Conservation (phyloP, 2,329 filamentous ascomycete species). For the Microdochium paspali region DNA sequence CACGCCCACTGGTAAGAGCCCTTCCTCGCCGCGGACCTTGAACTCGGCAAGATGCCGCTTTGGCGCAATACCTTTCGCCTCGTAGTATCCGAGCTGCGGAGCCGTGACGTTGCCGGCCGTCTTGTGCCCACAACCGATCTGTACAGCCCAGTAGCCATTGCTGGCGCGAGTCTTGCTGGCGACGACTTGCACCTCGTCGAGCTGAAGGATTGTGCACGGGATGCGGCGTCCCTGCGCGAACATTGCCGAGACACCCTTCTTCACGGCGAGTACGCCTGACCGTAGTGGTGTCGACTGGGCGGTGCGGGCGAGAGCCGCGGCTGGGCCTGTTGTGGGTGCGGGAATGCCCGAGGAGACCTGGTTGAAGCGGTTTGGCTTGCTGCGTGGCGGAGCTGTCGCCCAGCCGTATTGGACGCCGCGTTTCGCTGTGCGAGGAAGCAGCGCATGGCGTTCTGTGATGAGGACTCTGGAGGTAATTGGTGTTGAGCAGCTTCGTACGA, state of each 20-base stretch:
- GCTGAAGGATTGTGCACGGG: constrained; percentile 84
- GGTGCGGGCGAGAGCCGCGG: constrained; percentile 50
- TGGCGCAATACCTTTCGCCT: constrained; percentile 69
- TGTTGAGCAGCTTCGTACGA: constrained; percentile 16
- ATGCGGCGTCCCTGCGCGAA: constrained; percentile 72
- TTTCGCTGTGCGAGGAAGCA: constrained; percentile 33
- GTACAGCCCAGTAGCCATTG: constrained; percentile 91
- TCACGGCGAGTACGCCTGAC: constrained; percentile 75
- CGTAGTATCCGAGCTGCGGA: constrained; percentile 81
- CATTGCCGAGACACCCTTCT: constrained; percentile 93
- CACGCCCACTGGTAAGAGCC: constrained; percentile 67
- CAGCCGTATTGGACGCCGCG: constrained; percentile 52
- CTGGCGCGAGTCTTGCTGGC: constrained; percentile 70
- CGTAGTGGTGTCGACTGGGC: constrained; percentile 54
- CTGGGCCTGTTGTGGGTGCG: constrained; percentile 44
- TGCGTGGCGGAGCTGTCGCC: constrained; percentile 43
- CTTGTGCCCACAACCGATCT: constrained; percentile 72
- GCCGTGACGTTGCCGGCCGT: constrained; percentile 68
- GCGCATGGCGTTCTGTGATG: constrained; percentile 15
- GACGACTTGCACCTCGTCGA: constrained; percentile 86
- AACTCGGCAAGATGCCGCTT: constrained; percentile 85
- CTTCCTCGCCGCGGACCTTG: constrained; percentile 63
- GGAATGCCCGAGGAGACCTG: constrained; percentile 47
- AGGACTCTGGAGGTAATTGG: constrained; percentile 17
- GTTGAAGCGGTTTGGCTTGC: constrained; percentile 52